phyloP scores from a whole-genome alignment of 2,329 filamentous ascomycete species.

The Davidsoniella australis region DNA sequence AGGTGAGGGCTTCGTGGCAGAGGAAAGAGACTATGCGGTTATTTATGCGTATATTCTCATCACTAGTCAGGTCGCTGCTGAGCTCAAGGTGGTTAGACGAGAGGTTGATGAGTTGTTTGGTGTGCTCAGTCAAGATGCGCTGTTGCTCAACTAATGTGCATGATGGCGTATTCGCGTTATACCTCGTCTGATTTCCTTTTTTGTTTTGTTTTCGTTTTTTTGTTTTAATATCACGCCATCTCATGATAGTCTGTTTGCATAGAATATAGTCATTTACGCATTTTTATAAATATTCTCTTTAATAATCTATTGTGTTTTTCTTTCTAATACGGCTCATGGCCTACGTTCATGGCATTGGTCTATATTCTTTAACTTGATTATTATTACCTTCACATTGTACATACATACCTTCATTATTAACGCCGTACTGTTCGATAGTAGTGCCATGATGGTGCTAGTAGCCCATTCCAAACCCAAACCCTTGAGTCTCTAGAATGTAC shows the following conservation, averaged over 20 bases:
- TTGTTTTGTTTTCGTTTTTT: not conserved
- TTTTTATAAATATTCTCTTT: too few species aligned
- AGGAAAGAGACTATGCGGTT: conserved; percentile 73
- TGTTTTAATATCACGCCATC: too few species aligned
- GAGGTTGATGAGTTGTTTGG: conserved; percentile 49
- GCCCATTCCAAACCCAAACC: not conserved
- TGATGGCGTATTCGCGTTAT: not conserved
- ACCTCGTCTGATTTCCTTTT: not conserved
- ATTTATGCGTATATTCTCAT: conserved; percentile 77
- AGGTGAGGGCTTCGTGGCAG: conserved; percentile 27
- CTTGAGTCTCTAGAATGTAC: conserved; percentile 29
- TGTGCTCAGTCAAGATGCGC: conserved; percentile 40
- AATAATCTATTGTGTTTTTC: too few species aligned
- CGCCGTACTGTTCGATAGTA: too few species aligned
- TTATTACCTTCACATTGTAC: too few species aligned
- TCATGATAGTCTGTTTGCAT: too few species aligned
- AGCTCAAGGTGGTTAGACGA: conserved; percentile 40
- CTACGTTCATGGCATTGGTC: too few species aligned
- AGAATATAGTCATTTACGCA: too few species aligned
- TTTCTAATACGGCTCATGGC: too few species aligned
- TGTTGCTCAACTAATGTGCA: conserved; percentile 32
- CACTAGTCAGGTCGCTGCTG: conserved; percentile 48
- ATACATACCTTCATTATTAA: too few species aligned
- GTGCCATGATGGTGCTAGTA: too few species aligned
- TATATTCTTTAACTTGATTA: too few species aligned